Base-by-base conservation (phyloP, 148 eudicot species). In the Dianthus caryophyllus region DNA sequence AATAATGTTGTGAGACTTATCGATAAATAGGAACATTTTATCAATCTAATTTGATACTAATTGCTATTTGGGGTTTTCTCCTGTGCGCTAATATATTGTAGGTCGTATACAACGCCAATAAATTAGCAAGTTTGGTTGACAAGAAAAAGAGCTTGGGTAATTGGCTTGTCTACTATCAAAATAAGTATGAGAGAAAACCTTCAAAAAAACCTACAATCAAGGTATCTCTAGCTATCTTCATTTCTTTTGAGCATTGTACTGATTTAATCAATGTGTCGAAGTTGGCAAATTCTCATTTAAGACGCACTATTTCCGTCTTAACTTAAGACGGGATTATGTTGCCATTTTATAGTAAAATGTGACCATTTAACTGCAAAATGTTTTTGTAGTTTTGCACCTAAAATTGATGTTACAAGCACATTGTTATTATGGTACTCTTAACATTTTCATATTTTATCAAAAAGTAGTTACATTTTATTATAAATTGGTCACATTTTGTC, bases 31-130 rank as follows among this genome's bases (percentile, higher is more conserved):
- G 15, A 54, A 21, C 51, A n/a, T 51, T 47, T 46, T 29, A 12
- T 26, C 25, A 51, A 52, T 26, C 13, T 50, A 51, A 5, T 20
- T 54, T 10, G 25, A 18, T 29, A 20, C 52, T 59, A 13, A 44
- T 50, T 58, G 30, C 15, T 3, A 7, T 58, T 64, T 36, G 24
- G 12, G 20, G 47, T 66, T 3, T 38, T 18, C 15, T 18, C 15
- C 58, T 5, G 20, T 50, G 24, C 54, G 30, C 18, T 44, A 21
- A 59, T 66, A 59, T 66, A 27, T 74, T 70, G 68, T 69, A 94
- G 99, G 77, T 85, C 22, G 88, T 90, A 29, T 94, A 94, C 79
- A 88, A 94, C 74, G 96, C 99, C 50, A 94, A 94, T 67, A 80
- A 82, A 30, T 88, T 94, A 60, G 99, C 93, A 56, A 78, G 64